Percentiles rank a stretch among this genome's conserved stretches.
phyloP scores from a whole-genome alignment of 768 basidiomycete genomes.

The Suillus weaverae region DNA sequence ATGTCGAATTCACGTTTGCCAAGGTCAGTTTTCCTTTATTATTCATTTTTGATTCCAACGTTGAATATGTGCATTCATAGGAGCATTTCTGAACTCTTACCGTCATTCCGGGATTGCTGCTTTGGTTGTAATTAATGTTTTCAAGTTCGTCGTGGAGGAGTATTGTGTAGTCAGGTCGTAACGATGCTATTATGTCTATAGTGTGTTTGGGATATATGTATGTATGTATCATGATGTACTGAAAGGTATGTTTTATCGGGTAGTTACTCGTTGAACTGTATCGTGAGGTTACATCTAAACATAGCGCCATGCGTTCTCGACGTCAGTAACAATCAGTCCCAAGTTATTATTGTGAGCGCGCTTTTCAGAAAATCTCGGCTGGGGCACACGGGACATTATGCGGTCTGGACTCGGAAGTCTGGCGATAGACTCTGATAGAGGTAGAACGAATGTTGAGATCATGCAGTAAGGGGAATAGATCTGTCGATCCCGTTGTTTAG shows the following conservation, averaged over 20 bases:
- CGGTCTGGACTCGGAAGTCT: constrained; percentile 3
- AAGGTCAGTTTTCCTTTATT: constrained; percentile 54
- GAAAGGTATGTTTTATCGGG: background rate
- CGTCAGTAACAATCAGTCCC: constrained; percentile 19
- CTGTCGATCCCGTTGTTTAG: constrained; percentile 3
- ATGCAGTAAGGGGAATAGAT: background rate
- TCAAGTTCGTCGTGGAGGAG: background rate
- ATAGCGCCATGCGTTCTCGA: constrained; percentile 11
- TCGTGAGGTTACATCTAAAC: background rate
- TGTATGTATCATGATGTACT: constrained; percentile 1
- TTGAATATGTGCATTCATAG: constrained; percentile 29
- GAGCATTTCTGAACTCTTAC: constrained; percentile 53
- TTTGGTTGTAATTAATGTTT: background rate
- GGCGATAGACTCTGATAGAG: background rate
- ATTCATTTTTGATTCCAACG: constrained; percentile 7
- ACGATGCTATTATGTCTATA: background rate
- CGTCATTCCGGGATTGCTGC: background rate
- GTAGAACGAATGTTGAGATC: background rate
- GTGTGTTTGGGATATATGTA: background rate
- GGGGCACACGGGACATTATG: constrained; percentile 1
- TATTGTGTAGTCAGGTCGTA: background rate
- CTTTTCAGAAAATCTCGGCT: constrained; percentile 2
- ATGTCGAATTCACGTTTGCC: constrained; percentile 76
- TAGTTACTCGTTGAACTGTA: background rate
- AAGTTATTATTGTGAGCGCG: constrained; percentile 7